Percentiles rank a stretch among this genome's conserved stretches.
Conservation (phyloP, 1,284 basidiomycete species). For the Laetiporus sulphureus region DNA sequence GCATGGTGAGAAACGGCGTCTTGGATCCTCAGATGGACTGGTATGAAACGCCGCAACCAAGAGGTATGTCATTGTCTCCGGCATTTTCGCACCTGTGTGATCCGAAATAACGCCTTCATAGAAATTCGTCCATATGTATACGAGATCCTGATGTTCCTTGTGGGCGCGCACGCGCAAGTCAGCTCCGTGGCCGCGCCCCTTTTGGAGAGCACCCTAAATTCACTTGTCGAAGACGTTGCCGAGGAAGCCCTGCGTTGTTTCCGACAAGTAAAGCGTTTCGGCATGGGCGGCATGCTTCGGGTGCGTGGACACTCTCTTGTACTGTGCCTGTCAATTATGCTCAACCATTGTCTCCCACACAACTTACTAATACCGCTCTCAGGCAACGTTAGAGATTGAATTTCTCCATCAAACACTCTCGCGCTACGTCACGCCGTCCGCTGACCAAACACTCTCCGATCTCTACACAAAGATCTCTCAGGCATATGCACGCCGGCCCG, state of each 20-base stretch:
- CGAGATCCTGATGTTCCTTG: slow-evolving; percentile 82
- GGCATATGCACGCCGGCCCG: slow-evolving; percentile 76
- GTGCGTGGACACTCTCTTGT: slow-evolving; percentile 44
- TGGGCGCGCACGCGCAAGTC: slow-evolving; percentile 90
- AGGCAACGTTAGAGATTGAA: slow-evolving; percentile 98
- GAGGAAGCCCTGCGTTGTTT: slow-evolving; percentile 81
- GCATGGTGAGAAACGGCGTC: slow-evolving; percentile 75
- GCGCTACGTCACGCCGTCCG: slow-evolving; percentile 77
- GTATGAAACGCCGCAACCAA: slow-evolving; percentile 85
- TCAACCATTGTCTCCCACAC: neutral
- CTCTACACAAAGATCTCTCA: slow-evolving; percentile 94
- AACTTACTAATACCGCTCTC: slow-evolving; percentile 6
- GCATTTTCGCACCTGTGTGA: no score
- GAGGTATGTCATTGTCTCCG: slow-evolving; percentile 51
- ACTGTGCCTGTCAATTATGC: slow-evolving; percentile 2
- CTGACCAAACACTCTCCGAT: slow-evolving; percentile 80
- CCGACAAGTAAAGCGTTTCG: slow-evolving; percentile 81
- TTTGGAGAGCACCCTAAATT: slow-evolving; percentile 76
- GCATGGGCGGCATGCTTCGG: slow-evolving; percentile 97
- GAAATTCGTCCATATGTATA: slow-evolving; percentile 96
- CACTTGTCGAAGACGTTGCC: slow-evolving; percentile 80
- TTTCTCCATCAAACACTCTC: slow-evolving; percentile 96
- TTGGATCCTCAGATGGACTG: slow-evolving; percentile 82
- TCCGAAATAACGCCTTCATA: no score
- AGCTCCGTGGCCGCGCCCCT: slow-evolving; percentile 73